Evolutionary conservation across 192 early-diverging fungal species (phyloP), one percentile per base, ranked within the genome.

Genomic region (Coemansia sp.): DNA sequence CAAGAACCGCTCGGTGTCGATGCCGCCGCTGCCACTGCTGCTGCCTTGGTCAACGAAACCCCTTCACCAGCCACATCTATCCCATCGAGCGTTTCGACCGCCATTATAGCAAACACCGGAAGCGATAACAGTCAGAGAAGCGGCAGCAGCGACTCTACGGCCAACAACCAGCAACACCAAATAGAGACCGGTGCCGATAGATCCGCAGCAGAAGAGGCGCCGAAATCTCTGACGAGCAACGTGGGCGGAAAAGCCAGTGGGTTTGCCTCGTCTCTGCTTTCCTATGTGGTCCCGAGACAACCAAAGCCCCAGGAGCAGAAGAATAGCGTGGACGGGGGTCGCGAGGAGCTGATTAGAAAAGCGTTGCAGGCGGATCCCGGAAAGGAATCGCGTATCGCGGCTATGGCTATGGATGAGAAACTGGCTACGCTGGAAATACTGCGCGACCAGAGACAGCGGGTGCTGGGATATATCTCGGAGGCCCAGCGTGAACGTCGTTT

Each of bases 401-500:
- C 58, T 0, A 69, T 69, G 63, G 1, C 57, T 0, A 24, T 45
- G 28, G 59, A 65, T n/a, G 76, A 78, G 50, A 69, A 74, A 52
- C 57, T 79, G 28, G 61, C 57, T 3, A 62, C 68, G 22, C 58
- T 90, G n/a, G 74, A 81, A 8, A 83, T 88, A 13, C 81, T 88
- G 57, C 83, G 85, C 32, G 90, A 92, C 64, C 90, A 92, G 67
- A 71, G 85, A 9, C 74, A 67, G 23, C 69, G 82, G 0, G 87
- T 92, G 0, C 71, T 87, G 30, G 84, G 82, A 0, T 92, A 83
- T 48, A 85, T 92, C 19, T 53, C 74, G 14, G 85, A 90, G 7
- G 90, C 90, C 1, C 83, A 82, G 27, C 53, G 65, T 7, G 84
- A 88, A 36, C 83, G 89, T 22, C 82, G 85, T 35, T 79, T 89